Conservation (phyloP, 495 filamentous ascomycete genomes). For the Copromyces sp. region DNA sequence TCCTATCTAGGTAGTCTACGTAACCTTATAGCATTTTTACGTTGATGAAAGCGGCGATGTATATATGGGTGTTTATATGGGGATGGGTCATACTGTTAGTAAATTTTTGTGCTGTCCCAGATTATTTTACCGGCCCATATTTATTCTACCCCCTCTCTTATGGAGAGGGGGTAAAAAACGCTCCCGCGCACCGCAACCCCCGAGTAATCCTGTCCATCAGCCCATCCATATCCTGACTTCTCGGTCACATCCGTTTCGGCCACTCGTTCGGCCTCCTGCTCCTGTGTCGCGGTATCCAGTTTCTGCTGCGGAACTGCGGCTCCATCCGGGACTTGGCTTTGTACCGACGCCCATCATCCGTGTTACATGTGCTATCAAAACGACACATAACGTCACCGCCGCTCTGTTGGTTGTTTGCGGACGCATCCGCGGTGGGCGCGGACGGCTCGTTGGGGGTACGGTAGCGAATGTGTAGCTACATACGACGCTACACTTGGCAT, state of each 20-base stretch:
- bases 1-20: too few relatives aligned
- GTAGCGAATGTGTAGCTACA: not conserved
- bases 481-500: not conserved
- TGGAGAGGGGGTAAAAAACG: too few relatives aligned
- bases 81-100: too few relatives aligned
- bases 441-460: not conserved
- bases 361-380: not conserved
- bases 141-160: too few relatives aligned
- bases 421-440: not conserved
- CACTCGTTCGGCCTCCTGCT: not conserved
- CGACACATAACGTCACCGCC: not conserved
- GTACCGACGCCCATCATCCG: not conserved
- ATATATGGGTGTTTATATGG: too few relatives aligned
- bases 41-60: too few relatives aligned
- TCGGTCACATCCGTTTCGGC: not conserved
- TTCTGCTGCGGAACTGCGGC: not conserved
- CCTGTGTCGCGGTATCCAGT: not conserved
- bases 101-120: too few relatives aligned
- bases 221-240: not conserved
- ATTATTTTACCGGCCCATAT: too few relatives aligned
- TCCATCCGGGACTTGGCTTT: not conserved
- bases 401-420: not conserved
- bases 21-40: too few relatives aligned
- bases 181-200: too few relatives aligned
- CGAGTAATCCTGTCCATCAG: not conserved